These are phyloP conservation scores for Globisporangium rhizosaccharum DNA, from an alignment of 352 stramenopile genomes.

Conservation along the genomic window DNA sequence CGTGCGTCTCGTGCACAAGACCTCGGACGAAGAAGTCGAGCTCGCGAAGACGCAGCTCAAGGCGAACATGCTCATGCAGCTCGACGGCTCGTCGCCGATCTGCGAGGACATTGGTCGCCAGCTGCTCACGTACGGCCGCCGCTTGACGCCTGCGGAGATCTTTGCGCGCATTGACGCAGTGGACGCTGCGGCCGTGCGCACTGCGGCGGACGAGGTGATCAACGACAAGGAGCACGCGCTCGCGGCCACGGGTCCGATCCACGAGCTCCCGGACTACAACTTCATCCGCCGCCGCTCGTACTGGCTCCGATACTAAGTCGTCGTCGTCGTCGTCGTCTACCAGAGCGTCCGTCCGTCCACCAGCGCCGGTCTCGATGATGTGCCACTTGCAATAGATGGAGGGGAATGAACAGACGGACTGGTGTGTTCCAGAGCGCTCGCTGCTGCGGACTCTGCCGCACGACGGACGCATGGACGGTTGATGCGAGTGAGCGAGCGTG, in stretches of 20 bases:
- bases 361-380: no score
- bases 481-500: no score
- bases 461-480: no score
- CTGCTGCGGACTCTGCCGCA: no score
- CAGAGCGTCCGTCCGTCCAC: slow-evolving; percentile 15
- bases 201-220: slow-evolving; percentile 86
- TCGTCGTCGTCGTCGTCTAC: slow-evolving; percentile 3
- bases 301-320: slow-evolving; percentile 92
- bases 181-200: slow-evolving; percentile 90
- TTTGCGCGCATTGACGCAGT: slow-evolving; percentile 99
- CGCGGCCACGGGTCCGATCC: slow-evolving; percentile 95
- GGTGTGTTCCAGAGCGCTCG: no score
- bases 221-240: slow-evolving; percentile 99
- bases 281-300: slow-evolving; percentile 99
- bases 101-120: slow-evolving; percentile 99
- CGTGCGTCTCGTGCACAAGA: slow-evolving; percentile 94
- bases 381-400: no score
- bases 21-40: slow-evolving; percentile 95
- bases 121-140: slow-evolving; percentile 94
- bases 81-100: slow-evolving; percentile 97
- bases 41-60: slow-evolving; percentile 99
- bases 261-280: slow-evolving; percentile 99
- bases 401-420: no score
- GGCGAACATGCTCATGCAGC: slow-evolving; percentile 99
- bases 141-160: slow-evolving; percentile 98